phyloP scores from a whole-genome alignment of 495 filamentous ascomycete species.

The Talaromyces adpressus region DNA sequence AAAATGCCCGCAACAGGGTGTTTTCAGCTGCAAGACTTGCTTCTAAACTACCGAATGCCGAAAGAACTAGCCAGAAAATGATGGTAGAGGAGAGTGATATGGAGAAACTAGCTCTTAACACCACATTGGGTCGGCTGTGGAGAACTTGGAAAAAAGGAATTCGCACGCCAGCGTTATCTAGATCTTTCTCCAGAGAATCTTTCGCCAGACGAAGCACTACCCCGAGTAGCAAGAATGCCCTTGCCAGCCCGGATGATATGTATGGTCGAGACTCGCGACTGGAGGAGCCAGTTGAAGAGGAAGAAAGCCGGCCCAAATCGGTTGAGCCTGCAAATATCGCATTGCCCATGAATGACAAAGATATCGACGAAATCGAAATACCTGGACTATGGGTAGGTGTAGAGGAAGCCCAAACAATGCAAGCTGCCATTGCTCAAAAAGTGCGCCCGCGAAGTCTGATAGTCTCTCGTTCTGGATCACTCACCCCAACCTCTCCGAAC shows the following conservation, averaged over 20 bases:
- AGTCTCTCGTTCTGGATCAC: slow-evolving; percentile 29
- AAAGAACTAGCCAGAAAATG: slow-evolving; percentile 36
- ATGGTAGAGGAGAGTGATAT: slow-evolving; percentile 87
- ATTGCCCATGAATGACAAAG: slow-evolving; percentile 59
- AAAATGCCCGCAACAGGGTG: slow-evolving; percentile 74
- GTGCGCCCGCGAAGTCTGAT: slow-evolving; percentile 59
- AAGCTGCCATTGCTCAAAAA: slow-evolving; percentile 35
- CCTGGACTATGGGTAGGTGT: slow-evolving; percentile 52
- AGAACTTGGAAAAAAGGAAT: slow-evolving; percentile 89
- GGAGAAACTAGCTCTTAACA: slow-evolving; percentile 84
- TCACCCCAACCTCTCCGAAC: slow-evolving; percentile 26
- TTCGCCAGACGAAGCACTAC: slow-evolving; percentile 28
- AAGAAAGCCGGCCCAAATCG: slow-evolving; percentile 8
- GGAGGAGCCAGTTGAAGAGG: neutral
- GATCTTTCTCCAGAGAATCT: slow-evolving; percentile 37
- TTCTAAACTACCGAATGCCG: slow-evolving; percentile 19
- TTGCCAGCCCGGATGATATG: slow-evolving; percentile 29
- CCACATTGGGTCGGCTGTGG: slow-evolving; percentile 85
- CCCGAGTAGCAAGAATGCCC: slow-evolving; percentile 32
- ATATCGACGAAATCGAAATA: slow-evolving; percentile 68
- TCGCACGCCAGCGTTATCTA: slow-evolving; percentile 30
- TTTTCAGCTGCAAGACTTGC: slow-evolving; percentile 17
- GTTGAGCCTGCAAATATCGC: slow-evolving; percentile 49
- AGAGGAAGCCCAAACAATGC: slow-evolving; percentile 50
- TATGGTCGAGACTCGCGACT: slow-evolving; percentile 5